Conservation (phyloP, 2,329 filamentous ascomycete genomes). For the Gyromitra esculenta region DNA sequence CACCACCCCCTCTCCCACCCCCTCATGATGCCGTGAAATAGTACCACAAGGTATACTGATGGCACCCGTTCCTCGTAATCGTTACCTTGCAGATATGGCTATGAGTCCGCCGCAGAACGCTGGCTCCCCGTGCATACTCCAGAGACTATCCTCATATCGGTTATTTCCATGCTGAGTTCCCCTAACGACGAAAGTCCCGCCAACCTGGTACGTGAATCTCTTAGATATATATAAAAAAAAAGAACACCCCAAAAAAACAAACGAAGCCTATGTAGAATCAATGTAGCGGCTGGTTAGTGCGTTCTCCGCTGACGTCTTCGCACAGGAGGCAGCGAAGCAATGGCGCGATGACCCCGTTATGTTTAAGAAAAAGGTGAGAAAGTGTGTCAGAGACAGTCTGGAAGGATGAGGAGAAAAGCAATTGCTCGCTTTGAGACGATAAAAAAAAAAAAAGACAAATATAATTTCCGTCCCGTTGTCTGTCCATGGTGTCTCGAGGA, state of each 20-base stretch:
- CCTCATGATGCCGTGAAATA: constrained; percentile 22
- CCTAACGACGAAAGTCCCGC: constrained; percentile 96
- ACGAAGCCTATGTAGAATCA: constrained; percentile 10
- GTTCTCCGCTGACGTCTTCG: constrained; percentile 39
- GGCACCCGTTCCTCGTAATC: constrained; percentile 12
- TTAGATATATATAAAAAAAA: constrained; percentile 4
- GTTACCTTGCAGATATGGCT: constrained; percentile 69
- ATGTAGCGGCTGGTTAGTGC: constrained; percentile 13
- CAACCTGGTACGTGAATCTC: constrained; percentile 66
- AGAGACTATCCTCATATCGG: constrained; percentile 90
- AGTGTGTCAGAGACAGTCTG: constrained; percentile 81
- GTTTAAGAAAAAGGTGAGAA: constrained; percentile 80
- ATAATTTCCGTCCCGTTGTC: constrained; percentile 39
- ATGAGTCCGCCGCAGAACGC: constrained; percentile 87
- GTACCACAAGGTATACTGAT: constrained; percentile 42
- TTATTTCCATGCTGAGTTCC: constrained; percentile 89
- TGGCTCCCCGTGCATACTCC: constrained; percentile 96
- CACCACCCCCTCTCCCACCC: not conserved
- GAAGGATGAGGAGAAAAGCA: constrained; percentile 69
- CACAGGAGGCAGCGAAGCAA: constrained; percentile 77
- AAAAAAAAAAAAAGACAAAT: constrained; percentile 34
- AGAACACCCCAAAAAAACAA: not conserved
- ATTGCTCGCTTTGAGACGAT: constrained; percentile 29
- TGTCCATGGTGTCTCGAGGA: constrained; percentile 36
- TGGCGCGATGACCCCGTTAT: constrained; percentile 82